phyloP scores from a whole-genome alignment of 2,329 filamentous ascomycete species.

The Septoria linicola region DNA sequence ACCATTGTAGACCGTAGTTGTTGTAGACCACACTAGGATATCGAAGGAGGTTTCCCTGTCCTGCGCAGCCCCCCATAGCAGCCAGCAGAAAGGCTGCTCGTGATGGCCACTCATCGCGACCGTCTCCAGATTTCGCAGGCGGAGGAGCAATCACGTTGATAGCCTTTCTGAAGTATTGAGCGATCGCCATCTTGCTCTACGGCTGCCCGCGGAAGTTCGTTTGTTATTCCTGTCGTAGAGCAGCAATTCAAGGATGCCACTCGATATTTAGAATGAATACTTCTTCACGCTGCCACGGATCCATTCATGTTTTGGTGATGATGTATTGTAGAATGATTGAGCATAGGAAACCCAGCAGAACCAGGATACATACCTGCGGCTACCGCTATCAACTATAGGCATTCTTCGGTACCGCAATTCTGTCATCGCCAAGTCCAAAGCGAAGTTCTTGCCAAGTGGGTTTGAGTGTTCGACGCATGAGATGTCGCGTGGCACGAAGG shows the following conservation, averaged over 20 bases:
- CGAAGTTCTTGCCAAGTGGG: neutral
- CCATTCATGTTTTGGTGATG: conserved; percentile 3
- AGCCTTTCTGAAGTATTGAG: conserved; percentile 10
- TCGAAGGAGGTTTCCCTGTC: conserved; percentile 58
- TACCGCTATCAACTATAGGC: neutral
- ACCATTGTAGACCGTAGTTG: conserved; percentile 61
- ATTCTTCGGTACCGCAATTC: conserved; percentile 11
- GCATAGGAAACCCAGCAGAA: neutral
- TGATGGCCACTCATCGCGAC: conserved; percentile 57
- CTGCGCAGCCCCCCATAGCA: conserved; percentile 59
- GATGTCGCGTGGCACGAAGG: neutral
- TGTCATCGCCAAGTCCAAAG: conserved; percentile 10
- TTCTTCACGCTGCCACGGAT: conserved; percentile 4
- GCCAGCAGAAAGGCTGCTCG: conserved; percentile 57
- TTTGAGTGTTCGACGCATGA: neutral
- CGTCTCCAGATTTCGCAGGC: conserved; percentile 38
- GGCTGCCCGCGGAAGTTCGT: neutral
- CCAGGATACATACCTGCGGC: neutral
- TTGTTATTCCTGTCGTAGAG: neutral
- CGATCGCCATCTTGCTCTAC: conserved; percentile 2
- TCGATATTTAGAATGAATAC: conserved; percentile 12
- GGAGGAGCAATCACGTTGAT: conserved; percentile 16
- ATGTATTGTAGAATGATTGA: neutral
- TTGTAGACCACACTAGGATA: conserved; percentile 62
- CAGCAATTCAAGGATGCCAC: conserved; percentile 9